phyloP scores from a whole-genome alignment of 2,329 filamentous ascomycete genomes.

The Neopestalotiopsis sp. region DNA sequence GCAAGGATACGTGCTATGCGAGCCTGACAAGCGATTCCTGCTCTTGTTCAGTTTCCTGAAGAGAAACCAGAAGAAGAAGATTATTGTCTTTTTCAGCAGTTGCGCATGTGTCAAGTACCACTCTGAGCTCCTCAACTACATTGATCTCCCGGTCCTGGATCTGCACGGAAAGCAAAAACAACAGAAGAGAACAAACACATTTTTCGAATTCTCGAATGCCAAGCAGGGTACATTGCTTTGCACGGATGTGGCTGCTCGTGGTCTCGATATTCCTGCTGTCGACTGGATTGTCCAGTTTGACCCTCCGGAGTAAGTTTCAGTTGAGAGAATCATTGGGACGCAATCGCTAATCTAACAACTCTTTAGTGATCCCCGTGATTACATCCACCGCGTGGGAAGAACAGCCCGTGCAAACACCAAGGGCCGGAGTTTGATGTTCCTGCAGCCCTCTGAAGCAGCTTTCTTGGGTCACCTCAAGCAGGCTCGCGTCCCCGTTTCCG shows the following conservation, averaged over 20 bases:
- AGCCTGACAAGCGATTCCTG: constrained; percentile 91
- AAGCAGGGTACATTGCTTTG: constrained; percentile 88
- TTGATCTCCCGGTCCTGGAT: constrained; percentile 75
- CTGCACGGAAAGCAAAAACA: constrained; percentile 96
- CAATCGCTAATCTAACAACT: constrained; percentile 14
- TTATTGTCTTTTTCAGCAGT: constrained; percentile 94
- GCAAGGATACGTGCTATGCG: constrained; percentile 94
- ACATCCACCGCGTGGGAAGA: constrained; percentile 95
- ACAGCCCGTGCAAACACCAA: constrained; percentile 86
- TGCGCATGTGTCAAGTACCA: constrained; percentile 97
- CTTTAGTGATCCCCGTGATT: constrained; percentile 54
- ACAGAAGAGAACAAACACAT: constrained; percentile 87
- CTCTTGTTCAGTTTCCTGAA: constrained; percentile 97
- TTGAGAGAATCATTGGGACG: no score
- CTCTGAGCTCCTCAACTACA: constrained; percentile 91
- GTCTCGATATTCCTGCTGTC: constrained; percentile 92
- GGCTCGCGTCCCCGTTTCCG: constrained; percentile 78
- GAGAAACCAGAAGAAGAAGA: constrained; percentile 91
- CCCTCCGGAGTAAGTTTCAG: constrained; percentile 62
- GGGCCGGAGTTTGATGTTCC: constrained; percentile 88
- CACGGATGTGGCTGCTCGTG: constrained; percentile 94
- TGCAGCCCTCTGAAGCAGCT: constrained; percentile 89
- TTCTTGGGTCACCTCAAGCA: constrained; percentile 92
- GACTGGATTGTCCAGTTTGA: constrained; percentile 98
- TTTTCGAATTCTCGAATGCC: constrained; percentile 91